Evolutionary conservation across 192 early-diverging fungal species (phyloP).

Genomic region (Coemansia javaensis): DNA sequence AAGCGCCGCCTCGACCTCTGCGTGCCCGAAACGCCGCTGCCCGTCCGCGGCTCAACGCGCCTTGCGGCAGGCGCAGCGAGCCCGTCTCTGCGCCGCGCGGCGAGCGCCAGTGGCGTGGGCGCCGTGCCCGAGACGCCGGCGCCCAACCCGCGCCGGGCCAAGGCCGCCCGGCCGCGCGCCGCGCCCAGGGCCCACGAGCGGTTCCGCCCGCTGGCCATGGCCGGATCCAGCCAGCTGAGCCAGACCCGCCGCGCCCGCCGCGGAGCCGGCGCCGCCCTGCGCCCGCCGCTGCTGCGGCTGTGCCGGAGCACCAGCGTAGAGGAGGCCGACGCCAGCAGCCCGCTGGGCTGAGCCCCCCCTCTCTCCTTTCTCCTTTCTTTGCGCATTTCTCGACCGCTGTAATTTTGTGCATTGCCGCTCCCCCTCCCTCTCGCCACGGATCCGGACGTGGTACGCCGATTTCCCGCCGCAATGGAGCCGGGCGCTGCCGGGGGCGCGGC

Average conservation of each 20-base stretch:
- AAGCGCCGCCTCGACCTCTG: constrained; percentile 5
- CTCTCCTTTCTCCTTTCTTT: too few species aligned
- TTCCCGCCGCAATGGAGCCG: too few species aligned
- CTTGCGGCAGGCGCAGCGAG: background rate
- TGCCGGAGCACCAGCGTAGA: too few species aligned
- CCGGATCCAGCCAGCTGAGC: background rate
- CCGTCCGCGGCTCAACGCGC: background rate
- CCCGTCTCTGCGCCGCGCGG: background rate
- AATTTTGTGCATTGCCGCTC: too few species aligned
- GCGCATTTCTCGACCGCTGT: too few species aligned
- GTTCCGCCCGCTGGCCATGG: constrained; percentile 1
- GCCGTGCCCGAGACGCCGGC: background rate
- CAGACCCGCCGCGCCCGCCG: background rate
- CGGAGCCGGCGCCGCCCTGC: background rate
- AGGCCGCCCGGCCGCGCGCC: too few species aligned
- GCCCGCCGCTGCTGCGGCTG: background rate
- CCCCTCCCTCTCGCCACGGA: too few species aligned
- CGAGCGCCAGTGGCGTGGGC: background rate
- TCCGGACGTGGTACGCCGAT: too few species aligned
- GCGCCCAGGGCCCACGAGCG: background rate
- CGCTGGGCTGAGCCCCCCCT: too few species aligned
- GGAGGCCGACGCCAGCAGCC: too few species aligned
- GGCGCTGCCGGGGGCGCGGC: constrained; percentile 1
- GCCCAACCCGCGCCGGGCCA: too few species aligned
- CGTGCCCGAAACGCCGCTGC: constrained; percentile 8